Conservation (phyloP, 345 rosid species). For the Salix brachista region DNA sequence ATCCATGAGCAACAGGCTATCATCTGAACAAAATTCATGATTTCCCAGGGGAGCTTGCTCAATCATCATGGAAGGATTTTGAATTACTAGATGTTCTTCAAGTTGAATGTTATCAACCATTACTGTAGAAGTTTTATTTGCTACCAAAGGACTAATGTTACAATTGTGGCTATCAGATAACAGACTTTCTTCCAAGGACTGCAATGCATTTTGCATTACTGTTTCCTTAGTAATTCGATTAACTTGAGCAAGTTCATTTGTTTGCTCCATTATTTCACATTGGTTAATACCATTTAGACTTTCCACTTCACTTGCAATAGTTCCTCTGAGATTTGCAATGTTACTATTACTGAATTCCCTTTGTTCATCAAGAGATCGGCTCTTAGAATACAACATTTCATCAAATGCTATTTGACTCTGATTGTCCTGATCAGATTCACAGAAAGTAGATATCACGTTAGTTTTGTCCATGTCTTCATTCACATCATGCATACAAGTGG, state of each 20-base stretch:
- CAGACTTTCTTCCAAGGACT: conserved; percentile 8
- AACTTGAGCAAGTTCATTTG: conserved; percentile 19
- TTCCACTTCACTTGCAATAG: conserved; percentile 15
- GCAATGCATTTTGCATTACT: conserved; percentile 10
- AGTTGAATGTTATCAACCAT: conserved; percentile 22
- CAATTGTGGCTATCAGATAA: conserved; percentile 8
- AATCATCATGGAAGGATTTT: conserved; percentile 17
- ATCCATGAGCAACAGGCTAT: conserved; percentile 18
- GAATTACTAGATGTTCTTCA: conserved; percentile 26
- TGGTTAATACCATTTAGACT: conserved; percentile 15
- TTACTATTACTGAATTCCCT: conserved; percentile 15
- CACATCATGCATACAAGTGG: conserved; percentile 7
- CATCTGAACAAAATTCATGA: conserved; percentile 4
- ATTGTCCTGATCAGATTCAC: conserved; percentile 25
- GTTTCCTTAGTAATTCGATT: conserved; percentile 2
- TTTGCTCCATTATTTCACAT: conserved; percentile 22
- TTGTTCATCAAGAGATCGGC: conserved; percentile 14
- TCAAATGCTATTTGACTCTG: conserved; percentile 21
- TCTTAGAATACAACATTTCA: conserved; percentile 14
- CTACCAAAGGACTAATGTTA: conserved; percentile 11
- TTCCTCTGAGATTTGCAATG: conserved; percentile 9
- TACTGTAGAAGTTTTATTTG: conserved; percentile 17
- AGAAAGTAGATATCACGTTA: conserved; percentile 16
- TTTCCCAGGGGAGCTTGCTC: conserved; percentile 23
- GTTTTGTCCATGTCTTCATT: conserved; percentile 19